phyloP scores from a whole-genome alignment of 2,329 filamentous ascomycete species.

The Harringtonia lauricola region DNA sequence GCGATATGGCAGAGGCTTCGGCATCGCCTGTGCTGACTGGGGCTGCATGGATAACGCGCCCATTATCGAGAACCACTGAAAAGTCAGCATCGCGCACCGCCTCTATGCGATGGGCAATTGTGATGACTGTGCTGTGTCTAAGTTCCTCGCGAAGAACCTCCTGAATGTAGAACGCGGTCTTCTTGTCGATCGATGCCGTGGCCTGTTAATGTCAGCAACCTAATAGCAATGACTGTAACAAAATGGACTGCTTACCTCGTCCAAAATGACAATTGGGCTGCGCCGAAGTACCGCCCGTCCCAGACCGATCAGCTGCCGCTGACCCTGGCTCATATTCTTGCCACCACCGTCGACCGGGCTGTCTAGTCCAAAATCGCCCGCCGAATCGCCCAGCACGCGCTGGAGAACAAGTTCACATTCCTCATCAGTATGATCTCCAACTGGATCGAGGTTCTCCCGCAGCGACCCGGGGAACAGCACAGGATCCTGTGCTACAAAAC shows the following conservation, averaged over 20 bases:
- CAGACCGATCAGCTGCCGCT: constrained; percentile 51
- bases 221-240: too few species aligned
- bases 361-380: constrained; percentile 26
- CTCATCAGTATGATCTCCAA: constrained; percentile 42
- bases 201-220: constrained; percentile 21
- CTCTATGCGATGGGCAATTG: constrained; percentile 54
- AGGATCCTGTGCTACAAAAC: constrained; percentile 54
- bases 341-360: constrained; percentile 47
- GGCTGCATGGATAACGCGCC: constrained; percentile 28
- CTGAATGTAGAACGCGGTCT: constrained; percentile 48
- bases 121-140: constrained; percentile 46
- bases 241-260: constrained; percentile 29
- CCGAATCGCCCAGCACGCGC: constrained; percentile 40
- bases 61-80: constrained; percentile 40
- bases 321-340: constrained; percentile 51
- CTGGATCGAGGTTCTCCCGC: constrained; percentile 57
- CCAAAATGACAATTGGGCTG: constrained; percentile 50
- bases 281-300: constrained; percentile 47
- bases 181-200: constrained; percentile 50
- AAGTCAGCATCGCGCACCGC: constrained; percentile 49
- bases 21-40: neutral
- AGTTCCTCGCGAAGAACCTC: constrained; percentile 44
- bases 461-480: constrained; percentile 49
- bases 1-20: neutral
- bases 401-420: constrained; percentile 41